Base-by-base conservation (phyloP, 2,329 filamentous ascomycete genomes). In the Teratosphaeria pseudoeucalypti region DNA sequence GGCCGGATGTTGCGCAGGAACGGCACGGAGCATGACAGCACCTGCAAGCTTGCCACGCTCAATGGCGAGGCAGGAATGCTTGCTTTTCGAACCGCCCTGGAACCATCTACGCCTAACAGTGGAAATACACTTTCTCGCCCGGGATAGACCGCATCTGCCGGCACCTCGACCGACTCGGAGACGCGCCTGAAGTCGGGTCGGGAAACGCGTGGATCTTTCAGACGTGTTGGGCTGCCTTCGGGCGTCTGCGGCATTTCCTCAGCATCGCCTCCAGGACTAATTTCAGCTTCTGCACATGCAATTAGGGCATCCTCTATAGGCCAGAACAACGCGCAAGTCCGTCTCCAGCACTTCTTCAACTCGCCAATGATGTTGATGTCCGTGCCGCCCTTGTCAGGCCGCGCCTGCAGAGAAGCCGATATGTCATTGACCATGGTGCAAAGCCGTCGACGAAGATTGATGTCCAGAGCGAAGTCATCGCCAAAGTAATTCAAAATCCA, bases 401-500 rank as follows among this genome's bases (percentile, higher is more conserved):
- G 77, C 55, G 74, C 73, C 58, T 76, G 79, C 37, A 87, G 75
- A 58, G 80, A 75, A 34, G 73, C 70, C 59, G 82, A 81, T 58
- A 87, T 71, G 27, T 72, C 71, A 71, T 97, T 96, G 60, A 96
- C 80, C 9, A 91, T 79, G 34, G 85, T 79, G 74, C 92, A 96
- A 70, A 96, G 96, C 16, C 84, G 83, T 5, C 82, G 78, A 9
- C 92, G 86, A 34, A 97, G 78, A 53, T 82, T 78, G 69, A 87
- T 86, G 70, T 92, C 85, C 27, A 87, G 75, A 49, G 95, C 84
- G 71, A 96, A 99, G 71, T 99, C 94, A 70, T 99, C 94, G 58
- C 89, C 82, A 66, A 97, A 99, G 74, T 99, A 99, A 73, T 99
- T 99, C 63, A 99, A 76, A 60, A 97, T 92, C 94, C 94, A 99